phyloP scores from a whole-genome alignment of 2,329 filamentous ascomycete species.

The Paradendryphiella salina region DNA sequence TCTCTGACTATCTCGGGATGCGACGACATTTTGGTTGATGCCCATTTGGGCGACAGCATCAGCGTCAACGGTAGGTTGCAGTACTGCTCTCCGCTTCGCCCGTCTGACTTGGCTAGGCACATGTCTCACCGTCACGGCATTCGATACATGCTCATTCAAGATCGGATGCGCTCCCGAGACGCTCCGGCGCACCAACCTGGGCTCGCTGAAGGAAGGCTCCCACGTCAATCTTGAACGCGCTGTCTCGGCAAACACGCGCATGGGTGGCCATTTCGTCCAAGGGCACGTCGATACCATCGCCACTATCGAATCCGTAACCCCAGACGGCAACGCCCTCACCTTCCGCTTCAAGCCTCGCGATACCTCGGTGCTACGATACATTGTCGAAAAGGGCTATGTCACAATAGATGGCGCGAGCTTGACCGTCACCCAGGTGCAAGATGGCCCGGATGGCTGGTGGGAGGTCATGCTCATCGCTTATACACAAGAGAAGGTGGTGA shows the following conservation, averaged over 20 bases:
- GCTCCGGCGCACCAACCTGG: constrained; percentile 93
- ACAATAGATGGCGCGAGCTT: constrained; percentile 92
- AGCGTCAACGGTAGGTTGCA: constrained; percentile 76
- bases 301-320: constrained; percentile 68
- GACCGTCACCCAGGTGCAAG: constrained; percentile 85
- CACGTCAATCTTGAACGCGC: constrained; percentile 92
- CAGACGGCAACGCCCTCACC: constrained; percentile 88
- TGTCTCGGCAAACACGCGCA: constrained; percentile 85
- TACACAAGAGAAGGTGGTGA: constrained; percentile 88
- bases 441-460: constrained; percentile 77
- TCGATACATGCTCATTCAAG: constrained; percentile 69
- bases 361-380: constrained; percentile 72
- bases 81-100: neutral
- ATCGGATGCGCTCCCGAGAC: constrained; percentile 96
- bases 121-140: constrained; percentile 87
- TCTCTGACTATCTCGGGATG: constrained; percentile 81
- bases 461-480: constrained; percentile 98
- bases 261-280: constrained; percentile 98
- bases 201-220: constrained; percentile 65
- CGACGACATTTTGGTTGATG: constrained; percentile 78
- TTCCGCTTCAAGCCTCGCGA: constrained; percentile 78
- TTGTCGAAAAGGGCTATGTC: constrained; percentile 96
- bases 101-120: constrained; percentile 57
- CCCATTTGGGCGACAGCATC: constrained; percentile 89
- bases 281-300: constrained; percentile 94